Conservation (phyloP, 345 rosid genomes). For the Dipteronia dyeriana region DNA sequence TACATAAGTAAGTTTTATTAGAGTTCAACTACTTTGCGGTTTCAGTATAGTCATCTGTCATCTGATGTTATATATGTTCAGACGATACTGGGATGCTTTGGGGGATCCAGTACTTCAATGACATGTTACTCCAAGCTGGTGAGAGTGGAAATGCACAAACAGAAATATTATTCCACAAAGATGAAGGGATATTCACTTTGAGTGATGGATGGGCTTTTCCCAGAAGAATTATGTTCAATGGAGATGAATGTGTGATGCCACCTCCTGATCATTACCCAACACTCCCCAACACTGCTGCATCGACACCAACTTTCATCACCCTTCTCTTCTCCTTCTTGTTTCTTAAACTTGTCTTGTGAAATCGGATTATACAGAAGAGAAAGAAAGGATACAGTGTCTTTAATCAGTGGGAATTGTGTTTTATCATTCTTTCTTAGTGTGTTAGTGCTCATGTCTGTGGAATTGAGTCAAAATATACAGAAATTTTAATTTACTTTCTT, state of each 20-base stretch:
- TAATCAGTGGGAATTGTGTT: too few species aligned
- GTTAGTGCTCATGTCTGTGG: too few species aligned
- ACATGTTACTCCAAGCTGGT: constrained; percentile 67
- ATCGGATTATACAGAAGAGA: too few species aligned
- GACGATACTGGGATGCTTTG: constrained; percentile 87
- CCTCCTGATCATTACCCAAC: constrained; percentile 68
- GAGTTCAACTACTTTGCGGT: too few species aligned
- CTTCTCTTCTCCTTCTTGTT: too few species aligned
- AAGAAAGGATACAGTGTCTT: too few species aligned
- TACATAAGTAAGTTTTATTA: constrained; percentile 41
- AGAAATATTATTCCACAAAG: constrained; percentile 69
- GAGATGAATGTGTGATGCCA: constrained; percentile 94
- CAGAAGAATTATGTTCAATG: constrained; percentile 70
- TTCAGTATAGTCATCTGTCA: too few species aligned
- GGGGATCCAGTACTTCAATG: constrained; percentile 76
- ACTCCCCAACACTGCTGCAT: constrained; percentile 43
- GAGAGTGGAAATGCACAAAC: constrained; percentile 63
- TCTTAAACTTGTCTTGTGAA: too few species aligned
- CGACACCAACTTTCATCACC: constrained; percentile 8
- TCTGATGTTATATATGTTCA: constrained; percentile 20
- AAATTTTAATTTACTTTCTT: too few species aligned
- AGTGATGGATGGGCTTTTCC: constrained; percentile 89
- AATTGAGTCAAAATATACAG: too few species aligned
- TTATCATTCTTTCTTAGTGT: too few species aligned
- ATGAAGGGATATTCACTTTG: constrained; percentile 52